Evolutionary conservation across 257 asterid species (phyloP), one percentile per base, ranked within the genome.

Genomic region (Anisodus tanguticus): DNA sequence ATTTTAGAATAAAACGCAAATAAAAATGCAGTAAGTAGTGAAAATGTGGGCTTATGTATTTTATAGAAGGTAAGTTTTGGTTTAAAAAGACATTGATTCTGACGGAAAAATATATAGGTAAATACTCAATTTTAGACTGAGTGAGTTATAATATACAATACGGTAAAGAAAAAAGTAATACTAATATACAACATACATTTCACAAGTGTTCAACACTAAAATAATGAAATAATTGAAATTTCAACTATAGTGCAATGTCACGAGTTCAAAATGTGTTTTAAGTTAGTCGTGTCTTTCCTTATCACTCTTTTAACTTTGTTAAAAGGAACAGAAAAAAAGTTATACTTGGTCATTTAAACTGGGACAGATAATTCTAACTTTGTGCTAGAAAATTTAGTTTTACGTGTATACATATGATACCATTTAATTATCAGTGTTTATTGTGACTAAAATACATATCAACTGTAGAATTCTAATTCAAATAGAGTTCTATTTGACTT

Each of bases 261-360:
- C 59, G n/a, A 54, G n/a, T 54, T 54, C 60, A 22, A 55, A 55
- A 55, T 55, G 60, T 55, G 17, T 3, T 3, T 41, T 5, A 41
- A 3, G 5, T 41, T 41, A 41, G 45, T 41, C 45, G 45, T 41
- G 45, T 3, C 74, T 67, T 67, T 67, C 74, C 74, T 3, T 37
- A 13, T 67, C 74, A 35, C 74, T 67, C 49, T 67, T 22, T 67
- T 67, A 35, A 35, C 74, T 67, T 35, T 67, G 74, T 67, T 67
- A 0, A 13, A 67, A 67, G 35, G 8, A 8, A 45, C 16, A 22
- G 26, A 67, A 67, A 3, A 6, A 67, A 35, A 49, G 54, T 49
- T 49, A 8, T 3, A 49, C 45, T 22, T 49, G 47, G 19, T 35
- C 5, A 67, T 35, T 67, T 67, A 37, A 67, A 22, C 26, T 22